phyloP scores from a whole-genome alignment of 176 grass and related monocot genomes.

The Neostapfia colusana region DNA sequence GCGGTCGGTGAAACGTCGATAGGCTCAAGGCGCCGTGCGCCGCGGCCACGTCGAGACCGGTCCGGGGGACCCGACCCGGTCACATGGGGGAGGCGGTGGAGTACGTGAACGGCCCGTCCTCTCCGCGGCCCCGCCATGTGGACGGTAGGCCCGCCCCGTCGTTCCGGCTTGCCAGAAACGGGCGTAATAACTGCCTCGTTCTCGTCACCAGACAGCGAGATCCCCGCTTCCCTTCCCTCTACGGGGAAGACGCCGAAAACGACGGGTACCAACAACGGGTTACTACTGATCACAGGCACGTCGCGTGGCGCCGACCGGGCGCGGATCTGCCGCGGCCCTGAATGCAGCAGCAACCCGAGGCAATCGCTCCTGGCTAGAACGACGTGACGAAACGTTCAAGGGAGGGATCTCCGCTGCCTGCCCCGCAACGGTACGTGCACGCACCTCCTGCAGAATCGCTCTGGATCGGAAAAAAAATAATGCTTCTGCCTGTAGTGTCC shows the following conservation, averaged over 20 bases:
- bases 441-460: neutral
- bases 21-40: too few species aligned
- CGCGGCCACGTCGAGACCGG: too few species aligned
- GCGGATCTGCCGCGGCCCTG: neutral
- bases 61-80: neutral
- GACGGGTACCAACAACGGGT: neutral
- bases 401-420: neutral
- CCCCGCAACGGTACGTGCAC: neutral
- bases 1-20: neutral
- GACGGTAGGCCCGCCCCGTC: neutral
- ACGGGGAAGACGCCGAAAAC: neutral
- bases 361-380: neutral
- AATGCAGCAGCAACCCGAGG: too few species aligned
- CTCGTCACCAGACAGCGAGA: neutral
- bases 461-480: neutral
- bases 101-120: too few species aligned
- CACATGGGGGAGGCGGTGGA: too few species aligned
- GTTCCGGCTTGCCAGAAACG: neutral
- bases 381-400: neutral
- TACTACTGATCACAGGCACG: neutral
- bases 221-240: neutral
- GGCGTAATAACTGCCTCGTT: neutral
- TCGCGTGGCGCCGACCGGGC: neutral
- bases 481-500: neutral
- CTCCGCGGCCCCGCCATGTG: neutral